These are phyloP conservation scores for Phytophthora sp. DNA, from an alignment of 352 stramenopile genomes.

Conservation along the genomic window DNA sequence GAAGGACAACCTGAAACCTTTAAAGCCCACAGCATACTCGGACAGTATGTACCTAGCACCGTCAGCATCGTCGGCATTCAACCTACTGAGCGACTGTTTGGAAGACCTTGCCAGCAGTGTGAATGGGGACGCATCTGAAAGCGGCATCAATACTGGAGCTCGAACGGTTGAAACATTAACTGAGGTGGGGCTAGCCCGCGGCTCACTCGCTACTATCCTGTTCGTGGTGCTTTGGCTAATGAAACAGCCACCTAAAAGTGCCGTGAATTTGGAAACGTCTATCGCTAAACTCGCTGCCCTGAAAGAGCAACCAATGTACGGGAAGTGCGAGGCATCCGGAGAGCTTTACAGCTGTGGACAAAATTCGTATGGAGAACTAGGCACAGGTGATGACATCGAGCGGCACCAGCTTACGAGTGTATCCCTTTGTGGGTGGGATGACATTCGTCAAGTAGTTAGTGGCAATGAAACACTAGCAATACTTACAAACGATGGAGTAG, in stretches of 20 bases:
- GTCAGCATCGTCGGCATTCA: slow-evolving; percentile 75
- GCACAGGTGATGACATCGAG: slow-evolving; percentile 86
- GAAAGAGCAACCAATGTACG: slow-evolving; percentile 89
- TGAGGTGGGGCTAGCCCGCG: slow-evolving; percentile 74
- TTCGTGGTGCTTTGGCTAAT: slow-evolving; percentile 76
- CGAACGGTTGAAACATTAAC: slow-evolving; percentile 76
- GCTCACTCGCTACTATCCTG: slow-evolving; percentile 76
- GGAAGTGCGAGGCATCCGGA: slow-evolving; percentile 82
- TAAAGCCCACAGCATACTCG: slow-evolving; percentile 83
- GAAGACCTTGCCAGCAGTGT: slow-evolving; percentile 42
- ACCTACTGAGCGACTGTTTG: slow-evolving; percentile 76
- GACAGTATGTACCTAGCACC: slow-evolving; percentile 87
- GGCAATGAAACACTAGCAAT: slow-evolving; percentile 85
- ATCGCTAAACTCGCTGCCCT: slow-evolving; percentile 75
- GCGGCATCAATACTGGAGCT: slow-evolving; percentile 43
- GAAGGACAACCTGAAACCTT: slow-evolving; percentile 60
- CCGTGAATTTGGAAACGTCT: slow-evolving; percentile 59
- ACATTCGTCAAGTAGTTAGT: slow-evolving; percentile 85
- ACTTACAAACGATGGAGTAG: slow-evolving; percentile 81
- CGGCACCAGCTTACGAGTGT: slow-evolving; percentile 81
- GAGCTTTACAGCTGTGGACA: slow-evolving; percentile 89
- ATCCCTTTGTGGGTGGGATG: slow-evolving; percentile 79
- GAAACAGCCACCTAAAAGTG: slow-evolving; percentile 49
- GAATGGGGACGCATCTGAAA: slow-evolving; percentile 7
- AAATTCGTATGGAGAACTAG: slow-evolving; percentile 90